Conservation (phyloP, 1,284 basidiomycete genomes). For the Ceratobasidium sp. region DNA sequence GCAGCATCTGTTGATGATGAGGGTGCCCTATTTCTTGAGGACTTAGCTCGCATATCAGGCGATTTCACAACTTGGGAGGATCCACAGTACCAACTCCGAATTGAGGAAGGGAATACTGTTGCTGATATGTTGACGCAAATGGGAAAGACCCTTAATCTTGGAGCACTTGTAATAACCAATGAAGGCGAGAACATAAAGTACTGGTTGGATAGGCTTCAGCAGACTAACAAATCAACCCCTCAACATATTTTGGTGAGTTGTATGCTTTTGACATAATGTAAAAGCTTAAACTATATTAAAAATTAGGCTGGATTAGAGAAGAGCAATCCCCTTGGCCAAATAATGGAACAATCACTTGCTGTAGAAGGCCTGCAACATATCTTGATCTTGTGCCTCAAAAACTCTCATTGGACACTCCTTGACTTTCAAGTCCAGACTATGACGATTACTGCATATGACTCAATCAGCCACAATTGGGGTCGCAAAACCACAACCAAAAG, state of each 20-base stretch:
- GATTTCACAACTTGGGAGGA: conserved; percentile 4
- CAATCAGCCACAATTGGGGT: too few species aligned
- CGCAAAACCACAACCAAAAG: not conserved
- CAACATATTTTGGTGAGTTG: too few species aligned
- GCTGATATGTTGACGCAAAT: not conserved
- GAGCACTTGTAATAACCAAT: not conserved
- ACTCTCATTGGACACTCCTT: conserved; percentile 4
- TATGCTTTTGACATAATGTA: too few species aligned
- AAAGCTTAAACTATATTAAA: too few species aligned
- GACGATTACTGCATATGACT: not conserved
- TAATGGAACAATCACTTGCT: not conserved
- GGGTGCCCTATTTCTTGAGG: not conserved
- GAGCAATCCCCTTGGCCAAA: not conserved
- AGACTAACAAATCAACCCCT: too few species aligned
- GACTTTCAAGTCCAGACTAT: not conserved
- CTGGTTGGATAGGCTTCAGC: not conserved
- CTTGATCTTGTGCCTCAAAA: not conserved
- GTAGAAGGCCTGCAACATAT: not conserved
- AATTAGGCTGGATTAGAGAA: not conserved
- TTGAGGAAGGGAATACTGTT: conserved; percentile 1
- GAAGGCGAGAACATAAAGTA: not conserved
- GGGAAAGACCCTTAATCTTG: not conserved
- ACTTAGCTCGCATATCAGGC: not conserved
- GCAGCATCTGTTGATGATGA: not conserved
- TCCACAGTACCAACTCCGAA: not conserved